Conservation (phyloP, 1,284 basidiomycete species). For the Kwoniella shivajii region DNA sequence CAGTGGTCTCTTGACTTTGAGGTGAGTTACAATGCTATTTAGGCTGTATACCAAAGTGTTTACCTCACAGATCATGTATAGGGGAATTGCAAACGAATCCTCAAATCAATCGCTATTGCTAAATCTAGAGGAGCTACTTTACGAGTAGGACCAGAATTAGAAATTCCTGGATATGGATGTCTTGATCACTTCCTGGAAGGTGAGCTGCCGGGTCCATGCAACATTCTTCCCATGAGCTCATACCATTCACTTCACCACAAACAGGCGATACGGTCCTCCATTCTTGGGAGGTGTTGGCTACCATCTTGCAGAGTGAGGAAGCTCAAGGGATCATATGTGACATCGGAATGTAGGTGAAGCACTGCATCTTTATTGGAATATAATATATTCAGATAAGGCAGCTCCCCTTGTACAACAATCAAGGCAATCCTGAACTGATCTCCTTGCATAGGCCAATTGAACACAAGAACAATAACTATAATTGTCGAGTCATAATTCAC, state of each 20-base stretch:
- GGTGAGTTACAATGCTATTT: conserved; percentile 10
- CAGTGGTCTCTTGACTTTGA: conserved; percentile 42
- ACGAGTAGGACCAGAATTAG: conserved; percentile 97
- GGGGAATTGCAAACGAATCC: conserved; percentile 90
- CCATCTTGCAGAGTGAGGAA: conserved; percentile 77
- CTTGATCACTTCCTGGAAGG: conserved; percentile 73
- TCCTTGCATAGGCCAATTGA: conserved; percentile 82
- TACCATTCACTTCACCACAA: neutral
- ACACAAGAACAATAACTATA: conserved; percentile 97
- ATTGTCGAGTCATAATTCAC: conserved; percentile 88
- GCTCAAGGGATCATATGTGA: conserved; percentile 83
- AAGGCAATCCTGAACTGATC: too few relatives aligned
- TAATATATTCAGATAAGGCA: neutral
- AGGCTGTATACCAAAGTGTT: neutral
- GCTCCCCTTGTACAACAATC: neutral
- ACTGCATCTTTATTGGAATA: conserved; percentile 5
- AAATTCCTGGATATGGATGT: conserved; percentile 95
- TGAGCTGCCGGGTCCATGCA: conserved; percentile 19
- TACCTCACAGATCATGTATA: conserved; percentile 39
- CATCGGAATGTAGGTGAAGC: conserved; percentile 77
- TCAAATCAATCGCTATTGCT: conserved; percentile 83
- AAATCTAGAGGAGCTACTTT: conserved; percentile 87
- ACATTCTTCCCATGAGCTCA: neutral
- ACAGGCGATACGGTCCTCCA: conserved; percentile 90
- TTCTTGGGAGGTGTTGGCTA: conserved; percentile 91